These are phyloP conservation scores for Suhomyces bolitotheri DNA, from an alignment of 1,139 yeast genomes.

Conservation along the genomic window DNA sequence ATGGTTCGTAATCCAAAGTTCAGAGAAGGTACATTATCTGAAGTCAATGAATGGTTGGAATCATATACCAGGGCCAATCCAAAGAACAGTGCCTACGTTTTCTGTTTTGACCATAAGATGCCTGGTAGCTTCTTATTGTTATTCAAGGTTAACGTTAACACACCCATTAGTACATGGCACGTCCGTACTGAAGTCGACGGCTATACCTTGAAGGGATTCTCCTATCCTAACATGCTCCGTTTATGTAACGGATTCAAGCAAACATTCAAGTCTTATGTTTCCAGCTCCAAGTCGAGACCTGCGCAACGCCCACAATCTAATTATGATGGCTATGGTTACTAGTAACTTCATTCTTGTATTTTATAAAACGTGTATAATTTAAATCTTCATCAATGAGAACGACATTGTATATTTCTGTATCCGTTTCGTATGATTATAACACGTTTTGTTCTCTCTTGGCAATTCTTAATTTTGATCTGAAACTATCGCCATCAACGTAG, in stretches of 20 bases:
- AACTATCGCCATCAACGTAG: constrained; percentile 73
- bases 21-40: constrained; percentile 76
- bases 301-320: constrained; percentile 17
- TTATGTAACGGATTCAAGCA: constrained; percentile 93
- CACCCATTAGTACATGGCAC: constrained; percentile 83
- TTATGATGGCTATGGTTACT: constrained; percentile 36
- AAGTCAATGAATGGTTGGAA: constrained; percentile 84
- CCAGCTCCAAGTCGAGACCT: constrained; percentile 19
- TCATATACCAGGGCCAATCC: constrained; percentile 91
- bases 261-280: constrained; percentile 41
- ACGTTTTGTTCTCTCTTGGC: constrained; percentile 3
- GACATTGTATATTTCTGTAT: background rate
- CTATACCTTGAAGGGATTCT: constrained; percentile 72
- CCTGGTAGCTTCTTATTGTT: constrained; percentile 91
- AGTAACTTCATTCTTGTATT: constrained; percentile 9
- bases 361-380: constrained; percentile 10
- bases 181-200: constrained; percentile 89
- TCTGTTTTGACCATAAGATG: constrained; percentile 84
- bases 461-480: constrained; percentile 59
- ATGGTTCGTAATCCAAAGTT: constrained; percentile 87
- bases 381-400: background rate
- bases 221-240: constrained; percentile 82
- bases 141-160: constrained; percentile 73
- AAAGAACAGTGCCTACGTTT: constrained; percentile 85
- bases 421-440: no score